Evolutionary conservation across 257 asterid species (phyloP), one percentile per base, ranked within the genome.

Genomic region (Solanum paucissectum): DNA sequence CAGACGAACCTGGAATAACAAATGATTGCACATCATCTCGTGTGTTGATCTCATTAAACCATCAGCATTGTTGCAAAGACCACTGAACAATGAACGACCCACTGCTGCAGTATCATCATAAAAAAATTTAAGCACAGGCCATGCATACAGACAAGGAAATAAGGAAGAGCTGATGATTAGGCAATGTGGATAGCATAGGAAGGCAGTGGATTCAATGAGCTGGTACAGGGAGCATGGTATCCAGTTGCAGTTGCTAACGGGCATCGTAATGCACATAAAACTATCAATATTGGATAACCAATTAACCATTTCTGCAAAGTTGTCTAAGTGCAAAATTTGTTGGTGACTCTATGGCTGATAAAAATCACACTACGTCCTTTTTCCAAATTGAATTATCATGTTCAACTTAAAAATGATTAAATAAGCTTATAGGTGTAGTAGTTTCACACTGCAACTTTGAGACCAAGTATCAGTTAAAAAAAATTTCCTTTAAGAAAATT

Each of bases 61-160:
- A 60, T 83, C 44, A 88, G 90, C 86, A 85, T 87, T 91, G 90
- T 91, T 91, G 90, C 86, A 86, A 77, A 94, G 93, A 73, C 94
- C 94, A 83, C 93, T 90, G 25, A 94, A 89, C 82, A 96, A 72
- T 20, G 98, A 95, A 62, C 94, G 92, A 44, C 98, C 97, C 88
- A 86, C 97, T 94, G 91, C 89, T 74, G 87, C 87, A 85, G 82
- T 38, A 66, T 34, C 25, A 32, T 25, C 82, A 68, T 29, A 85
- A 27, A 1, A 2, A 14, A 14, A 0, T 84, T 38, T 27, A 86
- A 69, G 29, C 46, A 42, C 25, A 68, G 38, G 21, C 32, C n/a
- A 40, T 11, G 7, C 37, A 44, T 44, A 44, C 16, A 44, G 20
- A 85, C 14, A 68, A 75, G 58, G 27, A 29, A 69, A 85, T 40